Conservation (phyloP, 345 rosid species). For the Clausena lansium region DNA sequence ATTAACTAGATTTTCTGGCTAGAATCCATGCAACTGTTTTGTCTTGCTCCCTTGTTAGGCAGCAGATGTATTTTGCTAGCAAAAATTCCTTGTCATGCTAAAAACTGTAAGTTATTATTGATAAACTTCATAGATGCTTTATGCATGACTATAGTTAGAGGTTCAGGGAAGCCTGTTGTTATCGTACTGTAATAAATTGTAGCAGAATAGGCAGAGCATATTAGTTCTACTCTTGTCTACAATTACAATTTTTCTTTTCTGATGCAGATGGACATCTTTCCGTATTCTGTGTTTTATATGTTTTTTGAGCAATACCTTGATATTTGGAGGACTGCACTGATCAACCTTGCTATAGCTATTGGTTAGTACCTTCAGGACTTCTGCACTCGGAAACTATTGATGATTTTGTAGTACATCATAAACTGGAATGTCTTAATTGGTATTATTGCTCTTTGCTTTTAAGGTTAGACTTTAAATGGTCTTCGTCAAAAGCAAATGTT, state of each 20-base stretch:
- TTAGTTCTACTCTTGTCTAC: not conserved
- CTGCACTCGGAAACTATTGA: not conserved
- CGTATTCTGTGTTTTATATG: constrained; percentile 97
- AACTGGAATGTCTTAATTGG: not conserved
- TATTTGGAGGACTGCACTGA: constrained; percentile 94
- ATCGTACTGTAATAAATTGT: not conserved
- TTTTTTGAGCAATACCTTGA: constrained; percentile 97
- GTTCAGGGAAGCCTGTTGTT: not conserved
- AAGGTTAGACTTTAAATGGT: not conserved
- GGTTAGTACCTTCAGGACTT: constrained; percentile 51
- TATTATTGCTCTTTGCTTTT: not conserved
- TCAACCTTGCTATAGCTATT: constrained; percentile 90
- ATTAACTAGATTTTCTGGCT: not conserved
- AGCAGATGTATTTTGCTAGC: not conserved
- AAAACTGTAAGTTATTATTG: not conserved
- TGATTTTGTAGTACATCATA: constrained; percentile 6
- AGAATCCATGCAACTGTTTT: not conserved
- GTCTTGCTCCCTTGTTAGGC: not conserved
- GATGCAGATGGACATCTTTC: constrained; percentile 91
- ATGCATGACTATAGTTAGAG: constrained; percentile 1
- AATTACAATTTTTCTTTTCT: constrained; percentile 14
- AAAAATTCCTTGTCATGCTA: not conserved
- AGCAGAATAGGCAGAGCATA: constrained; percentile 4
- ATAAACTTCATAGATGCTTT: constrained; percentile 2
- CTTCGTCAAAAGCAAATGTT: not conserved